Conservation (phyloP, 108 stramenopile species). For the Cyclotella distinguenda region DNA sequence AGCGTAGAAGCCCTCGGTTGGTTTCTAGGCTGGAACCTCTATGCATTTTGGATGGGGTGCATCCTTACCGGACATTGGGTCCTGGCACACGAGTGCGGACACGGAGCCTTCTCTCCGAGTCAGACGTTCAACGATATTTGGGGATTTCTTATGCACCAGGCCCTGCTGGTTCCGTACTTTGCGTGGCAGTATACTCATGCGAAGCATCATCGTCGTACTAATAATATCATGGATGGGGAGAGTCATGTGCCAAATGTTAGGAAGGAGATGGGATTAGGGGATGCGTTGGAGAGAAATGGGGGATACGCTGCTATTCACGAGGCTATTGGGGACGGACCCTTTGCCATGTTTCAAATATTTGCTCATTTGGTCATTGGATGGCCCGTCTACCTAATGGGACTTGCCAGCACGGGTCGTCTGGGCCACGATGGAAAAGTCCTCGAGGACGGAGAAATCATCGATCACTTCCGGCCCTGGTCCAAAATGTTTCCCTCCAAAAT, state of each 20-base stretch:
- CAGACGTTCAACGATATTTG: constrained; percentile 94
- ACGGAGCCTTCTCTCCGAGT: constrained; percentile 93
- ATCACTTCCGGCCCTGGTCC: constrained; percentile 87
- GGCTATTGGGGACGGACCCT: constrained; percentile 86
- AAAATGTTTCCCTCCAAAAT: constrained; percentile 88
- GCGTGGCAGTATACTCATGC: constrained; percentile 98
- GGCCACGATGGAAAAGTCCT: constrained; percentile 66
- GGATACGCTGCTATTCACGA: constrained; percentile 85
- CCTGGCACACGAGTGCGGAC: constrained; percentile 98
- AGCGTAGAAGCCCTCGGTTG: constrained; percentile 51
- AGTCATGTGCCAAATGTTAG: constrained; percentile 73
- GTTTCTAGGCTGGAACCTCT: constrained; percentile 87
- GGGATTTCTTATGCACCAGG: constrained; percentile 95
- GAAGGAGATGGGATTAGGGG: constrained; percentile 75
- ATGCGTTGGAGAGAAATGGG: constrained; percentile 57
- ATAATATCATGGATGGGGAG: constrained; percentile 96
- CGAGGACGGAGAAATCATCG: constrained; percentile 64
- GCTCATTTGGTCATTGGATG: constrained; percentile 86
- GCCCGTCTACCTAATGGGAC: constrained; percentile 86
- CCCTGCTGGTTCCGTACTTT: constrained; percentile 98
- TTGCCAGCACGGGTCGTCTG: constrained; percentile 80
- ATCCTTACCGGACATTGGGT: constrained; percentile 99
- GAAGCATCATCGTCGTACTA: constrained; percentile 98
- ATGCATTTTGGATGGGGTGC: constrained; percentile 96
- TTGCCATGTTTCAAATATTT: constrained; percentile 89